Evolutionary conservation across 2,329 filamentous ascomycete genomes (phyloP), one percentile per base, ranked within the genome.

Genomic region (Didymosphaeria variabile): DNA sequence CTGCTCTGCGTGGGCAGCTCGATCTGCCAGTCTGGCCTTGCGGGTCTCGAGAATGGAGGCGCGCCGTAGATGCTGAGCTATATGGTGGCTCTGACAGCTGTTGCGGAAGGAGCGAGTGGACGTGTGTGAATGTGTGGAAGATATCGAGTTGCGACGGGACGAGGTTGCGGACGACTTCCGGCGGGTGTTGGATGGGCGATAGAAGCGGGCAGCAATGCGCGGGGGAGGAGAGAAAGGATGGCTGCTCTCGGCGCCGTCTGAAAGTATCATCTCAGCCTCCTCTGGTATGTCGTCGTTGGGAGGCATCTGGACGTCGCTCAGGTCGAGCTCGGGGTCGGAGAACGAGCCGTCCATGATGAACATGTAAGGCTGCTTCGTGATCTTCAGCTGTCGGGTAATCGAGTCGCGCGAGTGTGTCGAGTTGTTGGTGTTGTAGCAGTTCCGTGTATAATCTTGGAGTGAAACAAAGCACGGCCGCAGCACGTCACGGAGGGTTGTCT

Each of bases 1-100:
- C 75, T 94, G 92, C 77, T 95, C 92, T 23, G 90, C 92, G 77
- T 95, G 91, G 8, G 90, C 90, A 31, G 92, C 92, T 58, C 91
- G 85, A 76, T 94, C 91, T 57, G 92, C 91, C 19, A 95, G 84
- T 21, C 91, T 87, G 15, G 91, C 91, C 74, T 92, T 93, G 63
- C 92, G 89, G 67, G 90, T 90, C 77, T 94, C 91, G 63, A 94
- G 86, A 60, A 94, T 94, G 17, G 90, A 92, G 52, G 91, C 89
- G 56, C 92, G 88, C 46, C 92, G 91, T 59, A 93, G 83, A 74
- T 93, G 91, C 74, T 93, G 91, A 59, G 91, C 91, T 58, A 93
- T 83, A 77, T 92, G 86, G 75, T 91, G 91, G 82, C 89, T 93
- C 79, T 93, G 90, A 21, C 87, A 86, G 75, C 82, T 82, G 65